A percentile compares a stretch with the other conserved stretches of the same genome.
These are phyloP conservation scores for Rhodotorula babjevae DNA, from an alignment of 768 basidiomycete genomes.

Conservation along the genomic window DNA sequence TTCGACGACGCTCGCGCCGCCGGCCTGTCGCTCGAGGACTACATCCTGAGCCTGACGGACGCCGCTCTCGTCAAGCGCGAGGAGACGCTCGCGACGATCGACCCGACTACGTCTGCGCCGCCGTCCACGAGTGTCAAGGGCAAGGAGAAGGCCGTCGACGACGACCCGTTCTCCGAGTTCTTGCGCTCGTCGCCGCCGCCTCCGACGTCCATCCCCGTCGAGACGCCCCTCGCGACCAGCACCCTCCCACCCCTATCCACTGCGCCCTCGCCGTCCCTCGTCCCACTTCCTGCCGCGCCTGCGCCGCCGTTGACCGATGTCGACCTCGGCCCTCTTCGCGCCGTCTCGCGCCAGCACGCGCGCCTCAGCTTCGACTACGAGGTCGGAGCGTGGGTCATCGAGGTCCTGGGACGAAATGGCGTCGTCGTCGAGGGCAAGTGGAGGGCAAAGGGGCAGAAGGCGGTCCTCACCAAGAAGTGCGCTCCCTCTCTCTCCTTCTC, in stretches of 20 bases:
- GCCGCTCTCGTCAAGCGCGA: slow-evolving; percentile 17
- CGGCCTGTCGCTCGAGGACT: slow-evolving; percentile 10
- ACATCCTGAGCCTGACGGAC: slow-evolving; percentile 2
- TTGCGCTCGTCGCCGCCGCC: slow-evolving; percentile 8
- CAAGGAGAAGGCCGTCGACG: slow-evolving; percentile 18
- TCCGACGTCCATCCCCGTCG: background rate
- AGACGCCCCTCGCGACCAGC: background rate
- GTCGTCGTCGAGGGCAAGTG: slow-evolving; percentile 98
- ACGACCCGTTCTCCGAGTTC: slow-evolving; percentile 20
- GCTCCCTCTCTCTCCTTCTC: slow-evolving; percentile 30
- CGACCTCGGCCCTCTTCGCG: slow-evolving; percentile 93
- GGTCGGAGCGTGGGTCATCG: slow-evolving; percentile 65
- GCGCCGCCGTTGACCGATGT: slow-evolving; percentile 44
- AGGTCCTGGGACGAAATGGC: slow-evolving; percentile 91
- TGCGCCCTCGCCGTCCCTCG: slow-evolving; percentile 3
- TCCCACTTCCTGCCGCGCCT: background rate
- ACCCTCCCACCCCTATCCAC: background rate
- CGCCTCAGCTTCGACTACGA: slow-evolving; percentile 86
- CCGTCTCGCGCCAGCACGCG: slow-evolving; percentile 93
- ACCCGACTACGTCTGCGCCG: background rate
- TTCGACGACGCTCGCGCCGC: background rate
- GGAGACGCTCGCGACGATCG: background rate
- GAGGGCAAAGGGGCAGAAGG: slow-evolving; percentile 78
- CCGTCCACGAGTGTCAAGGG: background rate
- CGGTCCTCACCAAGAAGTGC: slow-evolving; percentile 79